Conservation (phyloP, 306 rosid genomes). For the peach (Prunus persica) region DNA sequence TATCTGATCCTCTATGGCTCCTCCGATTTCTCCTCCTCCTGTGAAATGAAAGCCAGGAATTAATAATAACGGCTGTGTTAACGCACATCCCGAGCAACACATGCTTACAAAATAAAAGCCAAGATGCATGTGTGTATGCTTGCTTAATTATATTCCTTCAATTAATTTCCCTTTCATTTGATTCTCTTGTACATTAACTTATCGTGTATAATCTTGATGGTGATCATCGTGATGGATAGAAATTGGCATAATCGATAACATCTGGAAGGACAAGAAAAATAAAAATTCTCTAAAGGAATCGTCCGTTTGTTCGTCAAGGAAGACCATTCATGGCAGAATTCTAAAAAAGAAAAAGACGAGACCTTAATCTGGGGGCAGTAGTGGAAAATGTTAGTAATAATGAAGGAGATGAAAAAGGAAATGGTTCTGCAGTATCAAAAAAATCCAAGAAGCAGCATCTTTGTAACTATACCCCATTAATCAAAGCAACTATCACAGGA, state of each 20-base stretch:
- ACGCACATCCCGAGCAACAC: no score
- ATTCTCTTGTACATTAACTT: no score
- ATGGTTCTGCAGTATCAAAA: neutral
- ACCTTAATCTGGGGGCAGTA: neutral
- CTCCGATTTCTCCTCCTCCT: no score
- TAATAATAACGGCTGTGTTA: no score
- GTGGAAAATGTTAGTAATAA: neutral
- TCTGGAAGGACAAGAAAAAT: neutral
- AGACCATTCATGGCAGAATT: neutral
- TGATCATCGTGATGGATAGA: neutral
- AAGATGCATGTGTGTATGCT: no score
- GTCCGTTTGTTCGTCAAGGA: neutral
- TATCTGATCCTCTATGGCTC: no score
- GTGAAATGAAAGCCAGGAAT: no score
- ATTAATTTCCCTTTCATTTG: no score
- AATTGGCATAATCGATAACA: neutral
- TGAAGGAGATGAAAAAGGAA: neutral
- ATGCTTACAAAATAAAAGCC: no score
- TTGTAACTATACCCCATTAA: neutral
- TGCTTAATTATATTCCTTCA: no score
- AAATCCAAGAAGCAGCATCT: neutral
- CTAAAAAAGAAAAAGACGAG: neutral
- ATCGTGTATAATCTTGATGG: neutral
- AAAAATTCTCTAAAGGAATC: neutral
- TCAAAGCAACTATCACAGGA: neutral